phyloP scores from a whole-genome alignment of 441 rosid species.

The Gossypium aridum region DNA sequence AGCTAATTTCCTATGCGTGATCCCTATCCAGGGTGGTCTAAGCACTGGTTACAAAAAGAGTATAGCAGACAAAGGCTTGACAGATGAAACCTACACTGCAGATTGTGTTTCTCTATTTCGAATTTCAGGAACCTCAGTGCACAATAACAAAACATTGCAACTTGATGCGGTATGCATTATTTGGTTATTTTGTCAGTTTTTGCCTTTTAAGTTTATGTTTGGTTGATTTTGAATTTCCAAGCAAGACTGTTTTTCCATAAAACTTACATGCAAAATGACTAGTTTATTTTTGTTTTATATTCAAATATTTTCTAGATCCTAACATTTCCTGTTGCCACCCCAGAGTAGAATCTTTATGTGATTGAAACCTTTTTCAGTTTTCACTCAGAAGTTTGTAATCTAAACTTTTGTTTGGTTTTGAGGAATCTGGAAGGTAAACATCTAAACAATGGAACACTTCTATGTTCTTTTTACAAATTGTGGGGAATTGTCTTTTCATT shows the following conservation, averaged over 20 bases:
- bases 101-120: constrained; percentile 76
- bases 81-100: constrained; percentile 70
- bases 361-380: neutral
- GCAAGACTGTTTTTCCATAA: neutral
- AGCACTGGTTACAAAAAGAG: constrained; percentile 77
- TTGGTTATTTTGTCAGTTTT: constrained; percentile 4
- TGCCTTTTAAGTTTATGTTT: constrained; percentile 3
- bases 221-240: neutral
- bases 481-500: neutral
- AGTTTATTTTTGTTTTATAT: neutral
- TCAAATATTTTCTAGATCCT: neutral
- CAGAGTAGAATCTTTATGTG: neutral
- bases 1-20: constrained; percentile 15
- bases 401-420: neutral
- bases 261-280: neutral
- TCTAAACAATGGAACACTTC: neutral
- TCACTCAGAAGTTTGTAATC: neutral
- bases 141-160: constrained; percentile 74
- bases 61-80: constrained; percentile 50
- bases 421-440: neutral
- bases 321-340: neutral
- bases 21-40: constrained; percentile 71
- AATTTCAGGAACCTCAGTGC: constrained; percentile 75
- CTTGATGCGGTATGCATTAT: constrained; percentile 69
- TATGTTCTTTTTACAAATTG: neutral